Evolutionary conservation across 2,329 filamentous ascomycete genomes (phyloP).

Genomic region (Fusarium pseudonygamai): DNA sequence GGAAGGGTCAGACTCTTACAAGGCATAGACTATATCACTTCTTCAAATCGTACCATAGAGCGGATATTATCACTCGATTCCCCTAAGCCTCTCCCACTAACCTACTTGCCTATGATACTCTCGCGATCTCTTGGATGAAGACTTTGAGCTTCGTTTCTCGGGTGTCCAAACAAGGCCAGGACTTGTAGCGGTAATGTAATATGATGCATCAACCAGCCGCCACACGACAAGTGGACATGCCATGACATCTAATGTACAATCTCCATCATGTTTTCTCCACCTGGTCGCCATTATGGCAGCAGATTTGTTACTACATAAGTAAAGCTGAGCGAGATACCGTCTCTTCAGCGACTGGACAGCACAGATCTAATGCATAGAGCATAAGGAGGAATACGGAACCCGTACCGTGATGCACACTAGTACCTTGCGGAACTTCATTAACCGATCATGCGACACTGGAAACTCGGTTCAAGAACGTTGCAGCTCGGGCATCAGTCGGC

Average conservation of each 20-base stretch:
- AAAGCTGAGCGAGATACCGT: neutral
- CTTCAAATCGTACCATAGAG: too few relatives aligned
- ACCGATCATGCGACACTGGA: too few relatives aligned
- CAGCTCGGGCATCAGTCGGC: neutral
- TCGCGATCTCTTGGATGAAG: neutral
- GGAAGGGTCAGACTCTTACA: neutral
- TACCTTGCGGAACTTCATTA: too few relatives aligned
- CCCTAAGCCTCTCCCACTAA: accelerated
- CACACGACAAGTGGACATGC: neutral
- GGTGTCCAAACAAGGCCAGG: too few relatives aligned
- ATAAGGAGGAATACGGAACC: neutral
- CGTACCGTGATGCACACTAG: too few relatives aligned
- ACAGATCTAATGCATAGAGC: neutral
- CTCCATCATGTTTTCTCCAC: neutral
- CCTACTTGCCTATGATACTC: too few relatives aligned
- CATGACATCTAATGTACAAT: neutral
- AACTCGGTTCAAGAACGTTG: too few relatives aligned
- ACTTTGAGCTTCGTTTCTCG: neutral
- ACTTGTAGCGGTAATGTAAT: too few relatives aligned
- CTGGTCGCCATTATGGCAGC: neutral
- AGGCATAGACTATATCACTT: neutral
- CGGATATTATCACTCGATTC: too few relatives aligned
- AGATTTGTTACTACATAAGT: neutral
- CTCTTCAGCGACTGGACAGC: neutral
- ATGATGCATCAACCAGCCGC: neutral